Percentiles rank a stretch among this genome's conserved stretches.
phyloP scores from a whole-genome alignment of 768 basidiomycete species.

The Agaricus blazei region DNA sequence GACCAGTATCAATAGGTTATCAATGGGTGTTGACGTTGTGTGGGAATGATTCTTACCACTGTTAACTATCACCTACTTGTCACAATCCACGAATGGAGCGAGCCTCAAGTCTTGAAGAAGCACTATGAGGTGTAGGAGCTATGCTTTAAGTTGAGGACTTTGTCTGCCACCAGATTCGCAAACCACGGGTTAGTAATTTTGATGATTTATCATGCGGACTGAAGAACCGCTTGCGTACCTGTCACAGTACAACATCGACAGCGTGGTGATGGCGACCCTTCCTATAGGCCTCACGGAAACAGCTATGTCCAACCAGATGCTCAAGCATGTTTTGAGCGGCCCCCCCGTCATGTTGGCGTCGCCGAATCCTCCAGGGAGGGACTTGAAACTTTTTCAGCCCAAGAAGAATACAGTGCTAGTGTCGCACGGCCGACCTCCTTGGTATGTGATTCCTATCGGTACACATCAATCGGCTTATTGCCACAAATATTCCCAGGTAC shows the following conservation, averaged over 20 bases:
- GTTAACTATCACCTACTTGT: no score
- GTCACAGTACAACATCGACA: background rate
- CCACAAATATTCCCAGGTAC: conserved; percentile 48
- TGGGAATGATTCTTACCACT: no score
- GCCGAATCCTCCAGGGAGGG: conserved; percentile 8
- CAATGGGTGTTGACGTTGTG: no score
- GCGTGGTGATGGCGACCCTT: background rate
- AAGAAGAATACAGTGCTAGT: conserved; percentile 75
- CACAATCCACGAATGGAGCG: no score
- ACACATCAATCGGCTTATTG: conserved; percentile 6
- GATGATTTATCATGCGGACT: no score
- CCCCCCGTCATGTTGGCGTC: conserved; percentile 2
- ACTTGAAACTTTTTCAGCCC: conserved; percentile 26
- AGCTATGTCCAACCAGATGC: conserved; percentile 3
- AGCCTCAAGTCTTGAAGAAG: no score
- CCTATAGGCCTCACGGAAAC: background rate
- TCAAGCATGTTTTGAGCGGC: conserved; percentile 4
- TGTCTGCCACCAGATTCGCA: no score
- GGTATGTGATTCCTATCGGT: conserved; percentile 37
- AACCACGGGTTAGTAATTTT: no score
- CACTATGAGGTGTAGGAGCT: no score
- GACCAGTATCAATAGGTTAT: no score
- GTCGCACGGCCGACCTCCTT: conserved; percentile 83
- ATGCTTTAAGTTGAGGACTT: no score
- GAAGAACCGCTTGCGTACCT: background rate